Evolutionary conservation across 257 asterid species (phyloP).

Genomic region (Rhazya stricta): DNA sequence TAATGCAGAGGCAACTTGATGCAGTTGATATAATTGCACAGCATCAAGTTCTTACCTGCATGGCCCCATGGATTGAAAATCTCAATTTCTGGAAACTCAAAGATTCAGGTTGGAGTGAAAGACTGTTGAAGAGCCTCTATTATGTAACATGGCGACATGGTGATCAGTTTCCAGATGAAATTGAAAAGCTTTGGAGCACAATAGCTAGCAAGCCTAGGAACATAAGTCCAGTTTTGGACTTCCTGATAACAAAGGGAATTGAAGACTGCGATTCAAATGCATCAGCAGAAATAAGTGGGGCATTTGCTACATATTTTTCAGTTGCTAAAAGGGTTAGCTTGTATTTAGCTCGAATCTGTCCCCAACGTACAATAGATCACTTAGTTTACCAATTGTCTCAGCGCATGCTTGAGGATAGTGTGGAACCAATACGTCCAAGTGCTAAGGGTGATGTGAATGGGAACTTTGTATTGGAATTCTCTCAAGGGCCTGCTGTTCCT

Average conservation of each 20-base stretch:
- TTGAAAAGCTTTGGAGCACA: constrained; percentile 99
- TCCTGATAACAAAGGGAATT: constrained; percentile 93
- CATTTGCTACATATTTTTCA: constrained; percentile 95
- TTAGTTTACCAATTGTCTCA: constrained; percentile 98
- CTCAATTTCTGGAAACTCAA: constrained; percentile 97
- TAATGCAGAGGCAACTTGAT: constrained; percentile 98
- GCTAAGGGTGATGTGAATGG: constrained; percentile 71
- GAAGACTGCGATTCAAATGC: constrained; percentile 99
- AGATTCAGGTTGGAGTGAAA: constrained; percentile 98
- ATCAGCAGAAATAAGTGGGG: constrained; percentile 99
- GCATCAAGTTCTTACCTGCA: constrained; percentile 98
- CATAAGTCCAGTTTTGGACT: constrained; percentile 92
- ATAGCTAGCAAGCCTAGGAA: constrained; percentile 96
- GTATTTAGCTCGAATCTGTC: constrained; percentile 96
- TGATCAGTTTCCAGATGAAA: constrained; percentile 98
- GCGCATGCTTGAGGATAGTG: constrained; percentile 94
- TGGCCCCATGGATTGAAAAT: constrained; percentile 99
- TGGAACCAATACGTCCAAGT: constrained; percentile 63
- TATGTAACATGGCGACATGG: constrained; percentile 99
- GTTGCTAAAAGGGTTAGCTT: constrained; percentile 97
- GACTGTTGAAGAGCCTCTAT: constrained; percentile 86
- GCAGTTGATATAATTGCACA: constrained; percentile 99
- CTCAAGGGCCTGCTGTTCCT: constrained; percentile 79
- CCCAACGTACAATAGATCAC: constrained; percentile 96
- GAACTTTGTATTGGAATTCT: constrained; percentile 75